Conservation (phyloP, 768 basidiomycete species). For the Pholiota microspora region DNA sequence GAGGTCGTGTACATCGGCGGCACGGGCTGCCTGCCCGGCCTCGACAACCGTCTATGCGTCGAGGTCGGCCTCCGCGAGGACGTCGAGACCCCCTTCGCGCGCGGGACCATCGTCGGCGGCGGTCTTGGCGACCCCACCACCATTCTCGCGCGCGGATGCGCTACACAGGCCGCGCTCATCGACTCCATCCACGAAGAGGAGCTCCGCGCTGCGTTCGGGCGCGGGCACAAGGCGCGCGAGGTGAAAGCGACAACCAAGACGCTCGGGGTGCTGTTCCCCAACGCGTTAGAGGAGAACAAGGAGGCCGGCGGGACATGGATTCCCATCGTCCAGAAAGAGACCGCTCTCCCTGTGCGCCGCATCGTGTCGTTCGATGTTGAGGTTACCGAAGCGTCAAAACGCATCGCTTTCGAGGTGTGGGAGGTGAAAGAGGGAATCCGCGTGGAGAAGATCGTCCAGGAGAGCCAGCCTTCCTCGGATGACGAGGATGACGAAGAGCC, state of each 20-base stretch:
- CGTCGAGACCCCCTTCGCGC: constrained; percentile 62
- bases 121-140: constrained; percentile 78
- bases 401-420: constrained; percentile 72
- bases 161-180: constrained; percentile 68
- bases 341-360: constrained; percentile 66
- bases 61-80: constrained; percentile 57
- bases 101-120: constrained; percentile 67
- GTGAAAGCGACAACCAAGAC: constrained; percentile 58
- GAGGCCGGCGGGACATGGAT: constrained; percentile 65
- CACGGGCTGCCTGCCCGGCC: constrained; percentile 68
- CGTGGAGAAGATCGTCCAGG: constrained; percentile 53
- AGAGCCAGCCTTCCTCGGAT: constrained; percentile 38
- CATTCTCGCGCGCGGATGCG: constrained; percentile 74
- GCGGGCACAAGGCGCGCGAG: constrained; percentile 29
- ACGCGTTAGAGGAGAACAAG: constrained; percentile 31
- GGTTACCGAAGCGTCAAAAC: constrained; percentile 38
- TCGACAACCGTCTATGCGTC: constrained; percentile 55
- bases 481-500: constrained; percentile 54
- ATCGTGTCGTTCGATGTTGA: constrained; percentile 57
- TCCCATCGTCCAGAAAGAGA: constrained; percentile 66
- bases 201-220: constrained; percentile 48
- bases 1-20: constrained; percentile 83
- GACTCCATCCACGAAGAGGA: constrained; percentile 49
- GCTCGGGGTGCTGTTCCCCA: constrained; percentile 67
- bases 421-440: constrained; percentile 70